Conservation (phyloP, 2,329 filamentous ascomycete species). For the Trichoderma arundinaceum region DNA sequence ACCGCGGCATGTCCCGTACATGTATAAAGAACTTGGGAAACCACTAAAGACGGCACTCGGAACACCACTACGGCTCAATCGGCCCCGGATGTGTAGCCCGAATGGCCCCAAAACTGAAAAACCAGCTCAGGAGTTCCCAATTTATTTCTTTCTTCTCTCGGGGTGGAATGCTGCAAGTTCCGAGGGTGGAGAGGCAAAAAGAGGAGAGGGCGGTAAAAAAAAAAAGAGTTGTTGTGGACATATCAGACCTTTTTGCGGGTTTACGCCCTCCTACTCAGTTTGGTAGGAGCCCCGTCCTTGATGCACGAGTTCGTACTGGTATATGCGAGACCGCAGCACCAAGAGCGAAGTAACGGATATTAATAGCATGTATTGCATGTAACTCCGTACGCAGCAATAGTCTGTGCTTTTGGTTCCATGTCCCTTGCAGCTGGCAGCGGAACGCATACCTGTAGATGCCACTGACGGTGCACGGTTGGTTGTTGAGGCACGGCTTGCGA, state of each 20-base stretch:
- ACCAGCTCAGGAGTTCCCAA: not conserved
- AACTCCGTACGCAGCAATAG: not conserved
- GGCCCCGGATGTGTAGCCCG: not conserved
- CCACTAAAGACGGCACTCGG: not conserved
- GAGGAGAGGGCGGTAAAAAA: not conserved
- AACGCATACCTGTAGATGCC: not conserved
- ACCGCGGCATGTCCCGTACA: too few species aligned
- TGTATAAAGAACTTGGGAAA: too few species aligned
- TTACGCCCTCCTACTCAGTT: not conserved
- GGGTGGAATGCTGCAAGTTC: not conserved
- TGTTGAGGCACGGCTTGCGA: not conserved
- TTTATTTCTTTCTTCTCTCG: not conserved
- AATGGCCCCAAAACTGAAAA: not conserved
- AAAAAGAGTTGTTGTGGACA: not conserved
- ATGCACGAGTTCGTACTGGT: not conserved
- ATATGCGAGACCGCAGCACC: not conserved
- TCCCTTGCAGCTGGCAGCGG: slow-evolving; percentile 23
- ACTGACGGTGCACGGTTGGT: not conserved
- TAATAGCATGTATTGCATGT: not conserved
- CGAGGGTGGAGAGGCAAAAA: not conserved
- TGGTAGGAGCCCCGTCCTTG: not conserved
- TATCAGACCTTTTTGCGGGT: not conserved
- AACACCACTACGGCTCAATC: slow-evolving; percentile 12
- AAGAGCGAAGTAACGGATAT: too few species aligned
- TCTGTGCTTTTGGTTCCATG: not conserved